Conservation (phyloP, 805 yeast species). For the Saccharomycopsis sp. region DNA sequence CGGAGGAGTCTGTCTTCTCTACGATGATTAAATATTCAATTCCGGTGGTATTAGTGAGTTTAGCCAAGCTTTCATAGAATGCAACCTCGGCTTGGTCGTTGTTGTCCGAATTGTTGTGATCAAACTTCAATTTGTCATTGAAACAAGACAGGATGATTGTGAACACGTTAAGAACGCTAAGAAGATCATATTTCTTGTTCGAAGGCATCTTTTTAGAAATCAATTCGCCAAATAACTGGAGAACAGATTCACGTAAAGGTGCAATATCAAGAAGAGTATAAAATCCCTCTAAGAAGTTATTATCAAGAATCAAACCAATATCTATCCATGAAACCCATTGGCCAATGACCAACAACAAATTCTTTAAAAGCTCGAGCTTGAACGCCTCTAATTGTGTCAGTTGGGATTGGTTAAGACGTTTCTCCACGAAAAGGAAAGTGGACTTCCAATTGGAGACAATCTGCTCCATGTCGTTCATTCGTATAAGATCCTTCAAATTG, state of each 20-base stretch:
- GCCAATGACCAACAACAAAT: conserved; percentile 63
- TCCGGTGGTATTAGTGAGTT: conserved; percentile 66
- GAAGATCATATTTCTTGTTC: conserved; percentile 52
- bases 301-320: conserved; percentile 61
- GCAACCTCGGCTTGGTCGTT: conserved; percentile 35
- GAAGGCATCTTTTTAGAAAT: conserved; percentile 54
- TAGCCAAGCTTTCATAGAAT: conserved; percentile 70
- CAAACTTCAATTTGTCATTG: conserved; percentile 32
- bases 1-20: conserved; percentile 44
- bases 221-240: conserved; percentile 46
- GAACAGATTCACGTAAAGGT: conserved; percentile 50
- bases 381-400: conserved; percentile 55
- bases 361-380: conserved; percentile 45
- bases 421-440: conserved; percentile 37
- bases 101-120: conserved; percentile 33
- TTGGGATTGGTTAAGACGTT: conserved; percentile 36
- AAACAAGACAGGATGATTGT: conserved; percentile 28
- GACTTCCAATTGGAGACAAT: conserved; percentile 65
- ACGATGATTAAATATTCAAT: conserved; percentile 65
- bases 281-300: conserved; percentile 49
- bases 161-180: conserved; percentile 54
- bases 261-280: conserved; percentile 49
- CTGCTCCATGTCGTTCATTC: conserved; percentile 65
- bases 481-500: conserved; percentile 71
- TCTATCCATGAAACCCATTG: conserved; percentile 92